Base-by-base conservation (phyloP, 2,329 filamentous ascomycete genomes). In the Colletotrichum viniferum region DNA sequence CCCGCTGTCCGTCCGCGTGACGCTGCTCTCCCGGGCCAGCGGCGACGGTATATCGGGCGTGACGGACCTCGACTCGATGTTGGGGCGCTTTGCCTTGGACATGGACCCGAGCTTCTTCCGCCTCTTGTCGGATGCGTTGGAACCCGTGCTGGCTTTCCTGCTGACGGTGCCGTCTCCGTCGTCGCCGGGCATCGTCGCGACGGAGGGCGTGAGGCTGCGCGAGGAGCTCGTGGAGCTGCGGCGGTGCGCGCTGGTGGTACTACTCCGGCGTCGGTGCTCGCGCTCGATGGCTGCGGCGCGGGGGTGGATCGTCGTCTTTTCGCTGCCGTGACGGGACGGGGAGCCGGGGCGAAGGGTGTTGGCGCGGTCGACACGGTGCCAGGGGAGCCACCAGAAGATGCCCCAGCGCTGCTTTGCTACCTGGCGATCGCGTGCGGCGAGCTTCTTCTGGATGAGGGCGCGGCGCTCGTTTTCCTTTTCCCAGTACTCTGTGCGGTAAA, bases 401-500 rank as follows among this genome's bases (percentile, higher is more conserved):
- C 93, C 91, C 68, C 93, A 92, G 76, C 93, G 88, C 79, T 92
- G 88, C 80, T 91, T 92, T 14, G 93, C 92, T 52, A 95, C 85
- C 76, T 93, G 92, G 21, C 90, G 89, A 79, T 96, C 93, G 36
- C 91, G 90, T 67, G 92, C 90, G 77, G 92, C 91, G 65, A 98
- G 87, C 81, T 94, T 94, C 58, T 89, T 82, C 56, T 95, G 90
- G 28, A 98, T 87, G 73, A 94, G 86, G 4, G 93, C 91, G 14
- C 97, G 92, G 3, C 96, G 93, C 83, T 98, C 95, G 81, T 99
- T 99, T 84, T 99, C 97, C 76, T 93, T 93, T 80, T 98, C 96
- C 97, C 97, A 99, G 85, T 98, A 99, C 76, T 98, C 96, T 38
- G 94, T 93, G 69, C 97, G 91, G 84, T 97, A 99, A 18, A 96